Evolutionary conservation across 2,329 filamentous ascomycete species (phyloP).

Genomic region (Ceratocystis variospora): DNA sequence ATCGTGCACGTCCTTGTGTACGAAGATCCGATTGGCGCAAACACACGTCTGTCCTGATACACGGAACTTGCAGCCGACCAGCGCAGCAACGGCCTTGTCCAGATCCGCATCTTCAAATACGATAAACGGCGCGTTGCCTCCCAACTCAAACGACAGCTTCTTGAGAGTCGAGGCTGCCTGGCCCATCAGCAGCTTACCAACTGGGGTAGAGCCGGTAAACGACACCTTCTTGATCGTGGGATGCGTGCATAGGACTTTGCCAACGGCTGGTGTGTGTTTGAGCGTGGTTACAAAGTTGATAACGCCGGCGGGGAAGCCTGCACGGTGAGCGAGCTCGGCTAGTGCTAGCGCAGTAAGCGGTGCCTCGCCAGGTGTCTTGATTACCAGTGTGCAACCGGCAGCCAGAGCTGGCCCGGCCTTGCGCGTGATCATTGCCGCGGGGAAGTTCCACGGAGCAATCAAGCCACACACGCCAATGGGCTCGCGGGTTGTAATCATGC

Average conservation of each 20-base stretch:
- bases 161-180: constrained; percentile 55
- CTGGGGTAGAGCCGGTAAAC: constrained; percentile 49
- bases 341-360: constrained; percentile 77
- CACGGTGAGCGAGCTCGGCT: constrained; percentile 67
- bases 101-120: constrained; percentile 63
- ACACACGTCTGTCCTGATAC: constrained; percentile 62
- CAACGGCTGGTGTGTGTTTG: constrained; percentile 64
- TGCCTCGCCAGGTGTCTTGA: constrained; percentile 78
- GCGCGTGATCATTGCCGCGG: constrained; percentile 38
- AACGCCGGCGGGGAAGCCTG: constrained; percentile 75
- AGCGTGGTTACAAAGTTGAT: constrained; percentile 72
- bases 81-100: constrained; percentile 50
- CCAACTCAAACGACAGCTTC: constrained; percentile 61
- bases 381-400: constrained; percentile 64
- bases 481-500: constrained; percentile 28
- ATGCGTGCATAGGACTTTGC: constrained; percentile 37
- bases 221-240: constrained; percentile 50
- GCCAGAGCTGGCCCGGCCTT: constrained; percentile 44
- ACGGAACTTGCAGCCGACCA: constrained; percentile 57
- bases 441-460: constrained; percentile 42
- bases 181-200: constrained; percentile 47
- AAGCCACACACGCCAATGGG: constrained; percentile 28
- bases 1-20: constrained; percentile 47
- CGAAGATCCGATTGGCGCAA: constrained; percentile 46
- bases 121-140: constrained; percentile 63